Evolutionary conservation across 2,329 filamentous ascomycete species (phyloP), one percentile per base, ranked within the genome.

Genomic region (Colletotrichum chlorophyti): DNA sequence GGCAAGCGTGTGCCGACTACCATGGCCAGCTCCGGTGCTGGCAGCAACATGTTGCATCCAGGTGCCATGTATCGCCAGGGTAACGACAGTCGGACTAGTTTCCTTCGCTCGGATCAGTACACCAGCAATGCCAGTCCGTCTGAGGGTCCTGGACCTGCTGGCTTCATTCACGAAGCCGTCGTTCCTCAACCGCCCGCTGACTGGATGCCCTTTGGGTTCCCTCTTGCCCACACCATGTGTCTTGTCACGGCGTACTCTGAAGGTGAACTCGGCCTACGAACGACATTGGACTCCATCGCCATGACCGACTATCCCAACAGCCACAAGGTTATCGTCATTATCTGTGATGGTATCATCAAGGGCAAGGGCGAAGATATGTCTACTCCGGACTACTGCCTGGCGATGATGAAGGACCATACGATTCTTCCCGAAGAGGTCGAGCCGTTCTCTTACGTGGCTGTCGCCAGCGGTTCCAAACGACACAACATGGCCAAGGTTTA

Each of bases 401-500:
- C 86, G 68, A 99, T 99, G 95, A 91, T 99, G 88, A 95, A 90
- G 71, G 95, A 99, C 66, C 89, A 92, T 68, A 88, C 91, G 3
- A 83, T 93, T 7, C 83, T 86, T 6, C 89, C 87, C 1, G 87
- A 96, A 24, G 89, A 97, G 58, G 95, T 98, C 2, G 83, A 92
- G 68, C 84, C 93, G 0, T 97, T 93, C 75, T 98, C 94, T 1
- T 99, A 99, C 65, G 95, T 99, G 48, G 96, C 95, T 11, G 94
- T 99, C 29, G 92, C 95, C 35, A 95, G 91, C 71, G 95, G 95
- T 58, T 91, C 93, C 45, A 99, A 99, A 80, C 88, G 95, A 67
- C 96, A 99, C 85, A 99, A 98, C 77, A 99, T 98, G 95, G 94
- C 95, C 67, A 97, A 98, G 81, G 87, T 98, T 57, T 97, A 98